Evolutionary conservation across 1,139 yeast genomes (phyloP), one percentile per base, ranked within the genome.

Genomic region (Meyerozyma carpophila): DNA sequence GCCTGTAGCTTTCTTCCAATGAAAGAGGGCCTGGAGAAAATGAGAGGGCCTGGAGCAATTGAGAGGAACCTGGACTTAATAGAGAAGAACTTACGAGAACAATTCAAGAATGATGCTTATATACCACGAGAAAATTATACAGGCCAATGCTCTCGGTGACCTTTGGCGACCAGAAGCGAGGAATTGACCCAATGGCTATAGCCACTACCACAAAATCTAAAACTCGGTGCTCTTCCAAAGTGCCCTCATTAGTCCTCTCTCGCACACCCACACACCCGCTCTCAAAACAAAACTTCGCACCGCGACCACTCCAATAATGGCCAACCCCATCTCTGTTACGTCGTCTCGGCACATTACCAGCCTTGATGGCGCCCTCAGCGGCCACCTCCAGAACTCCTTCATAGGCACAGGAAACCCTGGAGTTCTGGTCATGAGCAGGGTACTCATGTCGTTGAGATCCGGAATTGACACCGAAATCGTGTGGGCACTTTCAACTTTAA

Each of bases 401-500:
- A 58, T 61, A n/a, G 82, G 83, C 10, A 62, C 68, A 11, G 79
- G 79, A 29, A 73, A 69, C 50, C 68, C 72, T 42, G 89, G 89
- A 8, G 71, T 77, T 4, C 78, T 77, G 40, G 78, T 80, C 43
- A 63, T 80, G 55, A 72, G 72, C 36, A 69, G 95, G 43, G 76
- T 86, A 41, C 67, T 71, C 42, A 75, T 86, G 80, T 77, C 90
- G 2, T 75, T 86, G 49, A 72, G 72, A 50, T 75, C 82, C 5
- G 84, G 82, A 1, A 62, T 85, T 26, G 73, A 67, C 32, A 65
- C 71, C 16, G 95, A 86, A 56, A 68, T 81, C 32, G 77, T 75
- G 49, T 84, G 89, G 82, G 85, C 90, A 1, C 62, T 85, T 41
- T 69, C 73, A 36, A 74, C 83, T 8, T 66, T 84, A 49, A 75